A percentile compares a stretch with the other conserved stretches of the same genome.
These are phyloP conservation scores for Hanseniaspora occidentalis DNA, from an alignment of 805 yeast species.

Conservation along the genomic window DNA sequence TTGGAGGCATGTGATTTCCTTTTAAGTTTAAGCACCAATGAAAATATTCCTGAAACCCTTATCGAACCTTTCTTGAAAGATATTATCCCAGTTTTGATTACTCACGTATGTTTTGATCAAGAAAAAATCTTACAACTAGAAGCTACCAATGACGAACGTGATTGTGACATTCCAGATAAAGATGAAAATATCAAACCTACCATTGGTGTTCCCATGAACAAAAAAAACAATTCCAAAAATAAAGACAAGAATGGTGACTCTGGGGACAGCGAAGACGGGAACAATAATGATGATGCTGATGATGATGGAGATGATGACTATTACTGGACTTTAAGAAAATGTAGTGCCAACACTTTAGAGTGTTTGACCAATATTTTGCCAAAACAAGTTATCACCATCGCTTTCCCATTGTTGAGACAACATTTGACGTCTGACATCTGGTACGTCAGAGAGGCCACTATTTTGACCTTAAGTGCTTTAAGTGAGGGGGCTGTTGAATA, in stretches of 20 bases:
- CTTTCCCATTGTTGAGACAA: constrained; percentile 66
- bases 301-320: constrained; percentile 55
- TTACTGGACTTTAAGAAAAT: constrained; percentile 86
- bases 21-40: constrained; percentile 55
- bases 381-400: constrained; percentile 46
- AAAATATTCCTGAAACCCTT: constrained; percentile 38
- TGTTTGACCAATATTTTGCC: constrained; percentile 60
- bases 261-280: constrained; percentile 15
- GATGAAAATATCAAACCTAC: constrained; percentile 83
- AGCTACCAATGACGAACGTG: constrained; percentile 41
- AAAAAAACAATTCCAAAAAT: constrained; percentile 46
- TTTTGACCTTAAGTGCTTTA: constrained; percentile 89
- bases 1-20: constrained; percentile 90
- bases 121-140: constrained; percentile 63
- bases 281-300: constrained; percentile 49
- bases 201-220: constrained; percentile 19
- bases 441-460: constrained; percentile 89
- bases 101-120: constrained; percentile 80
- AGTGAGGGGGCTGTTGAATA: constrained; percentile 76
- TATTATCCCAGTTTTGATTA: constrained; percentile 66
- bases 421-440: constrained; percentile 60
- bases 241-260: constrained; percentile 13
- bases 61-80: constrained; percentile 44
- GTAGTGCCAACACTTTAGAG: constrained; percentile 90
- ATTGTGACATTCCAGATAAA: constrained; percentile 64